Conservation (phyloP, 1,284 basidiomycete genomes). For the Wolfiporia cocos region DNA sequence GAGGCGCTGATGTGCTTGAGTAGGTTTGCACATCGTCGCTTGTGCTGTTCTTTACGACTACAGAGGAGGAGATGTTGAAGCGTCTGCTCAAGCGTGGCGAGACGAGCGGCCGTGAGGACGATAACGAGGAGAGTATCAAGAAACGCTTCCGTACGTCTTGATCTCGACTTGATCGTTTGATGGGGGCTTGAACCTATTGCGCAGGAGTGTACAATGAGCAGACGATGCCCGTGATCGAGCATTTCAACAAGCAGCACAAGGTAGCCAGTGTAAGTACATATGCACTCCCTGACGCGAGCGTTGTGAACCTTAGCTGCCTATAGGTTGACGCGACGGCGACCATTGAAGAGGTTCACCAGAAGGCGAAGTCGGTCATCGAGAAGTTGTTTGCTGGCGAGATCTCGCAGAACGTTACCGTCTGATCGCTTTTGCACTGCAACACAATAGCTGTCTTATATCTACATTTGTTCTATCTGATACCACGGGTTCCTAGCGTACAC, state of each 20-base stretch:
- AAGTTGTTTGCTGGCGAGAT: constrained; percentile 29
- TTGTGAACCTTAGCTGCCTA: too few species aligned
- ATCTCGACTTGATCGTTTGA: neutral
- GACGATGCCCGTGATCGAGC: constrained; percentile 94
- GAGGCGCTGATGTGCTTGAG: constrained; percentile 1
- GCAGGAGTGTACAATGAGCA: constrained; percentile 86
- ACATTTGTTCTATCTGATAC: too few species aligned
- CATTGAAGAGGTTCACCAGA: constrained; percentile 69
- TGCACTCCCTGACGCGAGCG: too few species aligned
- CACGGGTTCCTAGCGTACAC: too few species aligned
- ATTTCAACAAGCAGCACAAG: constrained; percentile 70
- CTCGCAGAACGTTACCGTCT: constrained; percentile 20
- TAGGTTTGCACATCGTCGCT: constrained; percentile 79
- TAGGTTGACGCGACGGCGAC: constrained; percentile 78
- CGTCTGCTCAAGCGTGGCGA: constrained; percentile 88
- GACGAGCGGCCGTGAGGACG: constrained; percentile 94
- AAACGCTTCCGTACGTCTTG: constrained; percentile 84
- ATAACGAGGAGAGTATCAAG: constrained; percentile 93
- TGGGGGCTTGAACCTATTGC: constrained; percentile 1
- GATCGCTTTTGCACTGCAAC: too few species aligned
- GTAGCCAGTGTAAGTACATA: constrained; percentile 69
- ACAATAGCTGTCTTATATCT: too few species aligned
- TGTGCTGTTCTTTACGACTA: constrained; percentile 88
- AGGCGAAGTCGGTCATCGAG: constrained; percentile 50
- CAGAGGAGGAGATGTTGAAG: constrained; percentile 83